Base-by-base conservation (phyloP, 2,329 filamentous ascomycete species). In the Eutypella sp. region DNA sequence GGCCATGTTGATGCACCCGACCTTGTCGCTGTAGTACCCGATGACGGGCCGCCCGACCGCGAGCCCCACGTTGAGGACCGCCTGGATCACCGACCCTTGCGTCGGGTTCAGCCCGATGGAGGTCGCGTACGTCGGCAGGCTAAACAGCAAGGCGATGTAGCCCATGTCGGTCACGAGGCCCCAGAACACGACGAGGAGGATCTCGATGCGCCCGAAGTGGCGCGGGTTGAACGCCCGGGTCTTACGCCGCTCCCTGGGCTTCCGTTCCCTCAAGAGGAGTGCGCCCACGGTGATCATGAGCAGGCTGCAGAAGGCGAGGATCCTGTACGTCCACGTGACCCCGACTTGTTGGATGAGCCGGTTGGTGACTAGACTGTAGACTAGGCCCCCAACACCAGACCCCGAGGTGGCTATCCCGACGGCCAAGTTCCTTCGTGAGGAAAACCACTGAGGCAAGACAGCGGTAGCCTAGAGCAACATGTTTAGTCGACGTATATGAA, bases 91-190 rank as follows among this genome's bases (percentile, higher is more conserved):
- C 13, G 76, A 75, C 1, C 78, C 82, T 58, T 86, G 81, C n/a
- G 74, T 66, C 2, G 78, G 65, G 0, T 70, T 70, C 4, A 86
- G 70, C 0, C 82, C 82, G 29, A 85, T 73, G 0, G 73, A 73
- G 6, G 73, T 66, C 1, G 80, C 79, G 56, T 83, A 86, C 47
- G 77, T 81, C 1, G 83, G 77, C 8, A 87, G 62, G 3, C 75
- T 81, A 64, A 84, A 87, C 2, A 85, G 68, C 2, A 86, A 62
- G 0, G 82, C 76, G 18, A 84, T 76, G 52, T 86, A 86, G 5
- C 79, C 83, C 5, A 87, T 66, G 72, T 84, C 80, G 42, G 73
- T 80, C 50, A 84, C 70, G 47, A 79, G 71, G 1, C 78, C 81
- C 67, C 78, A 86, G 3, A 59, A 66, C 19, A 82, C 66, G n/a